These are phyloP conservation scores for Henningerozyma blattae DNA, from an alignment of 805 yeast genomes.

Conservation along the genomic window DNA sequence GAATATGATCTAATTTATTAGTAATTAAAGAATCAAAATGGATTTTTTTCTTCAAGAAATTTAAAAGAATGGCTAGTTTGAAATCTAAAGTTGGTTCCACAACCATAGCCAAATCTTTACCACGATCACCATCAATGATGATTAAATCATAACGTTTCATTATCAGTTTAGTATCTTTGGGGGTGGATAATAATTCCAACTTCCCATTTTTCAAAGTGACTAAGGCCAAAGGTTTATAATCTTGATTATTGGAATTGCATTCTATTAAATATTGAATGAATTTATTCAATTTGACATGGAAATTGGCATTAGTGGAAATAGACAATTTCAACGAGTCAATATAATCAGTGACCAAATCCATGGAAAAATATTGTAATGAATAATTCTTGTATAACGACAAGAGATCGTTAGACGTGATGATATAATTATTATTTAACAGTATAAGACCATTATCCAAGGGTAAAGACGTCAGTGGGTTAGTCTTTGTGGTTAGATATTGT, in stretches of 20 bases:
- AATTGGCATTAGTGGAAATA: no score
- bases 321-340: slow-evolving; percentile 26
- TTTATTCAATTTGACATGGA: no score
- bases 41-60: slow-evolving; percentile 61
- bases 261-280: no score
- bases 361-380: slow-evolving; percentile 46
- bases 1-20: slow-evolving; percentile 20
- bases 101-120: slow-evolving; percentile 66
- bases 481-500: background rate
- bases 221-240: slow-evolving; percentile 26
- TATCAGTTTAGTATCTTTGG: slow-evolving; percentile 48
- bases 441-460: slow-evolving; percentile 45
- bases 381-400: slow-evolving; percentile 33
- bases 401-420: slow-evolving; percentile 48
- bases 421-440: slow-evolving; percentile 39
- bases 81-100: slow-evolving; percentile 52
- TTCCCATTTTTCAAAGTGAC: slow-evolving; percentile 54
- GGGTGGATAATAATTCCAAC: slow-evolving; percentile 57
- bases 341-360: slow-evolving; percentile 28
- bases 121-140: slow-evolving; percentile 75
- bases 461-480: background rate
- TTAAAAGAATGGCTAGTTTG: slow-evolving; percentile 57
- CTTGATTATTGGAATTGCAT: no score
- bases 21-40: slow-evolving; percentile 33
- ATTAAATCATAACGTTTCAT: slow-evolving; percentile 54